Conservation (phyloP, 257 asterid genomes). For the Hygrophila difformis region DNA sequence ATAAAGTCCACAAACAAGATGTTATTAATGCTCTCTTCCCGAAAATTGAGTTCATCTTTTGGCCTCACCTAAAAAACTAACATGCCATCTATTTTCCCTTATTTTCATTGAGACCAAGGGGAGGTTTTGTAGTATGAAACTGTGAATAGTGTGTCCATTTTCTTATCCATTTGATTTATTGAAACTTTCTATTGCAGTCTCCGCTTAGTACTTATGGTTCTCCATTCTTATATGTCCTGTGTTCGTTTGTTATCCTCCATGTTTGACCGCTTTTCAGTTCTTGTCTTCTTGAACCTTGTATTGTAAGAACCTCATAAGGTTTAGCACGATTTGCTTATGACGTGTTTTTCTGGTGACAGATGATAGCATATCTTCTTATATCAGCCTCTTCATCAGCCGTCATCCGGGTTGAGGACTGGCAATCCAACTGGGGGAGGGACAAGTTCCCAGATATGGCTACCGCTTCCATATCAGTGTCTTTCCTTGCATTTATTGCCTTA, state of each 20-base stretch:
- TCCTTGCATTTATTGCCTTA: slow-evolving; percentile 67
- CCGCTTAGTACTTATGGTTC: no score
- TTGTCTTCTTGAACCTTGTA: not conserved
- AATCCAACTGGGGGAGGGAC: slow-evolving; percentile 76
- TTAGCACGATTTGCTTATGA: no score
- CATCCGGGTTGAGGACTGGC: slow-evolving; percentile 70
- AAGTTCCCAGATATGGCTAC: slow-evolving; percentile 77
- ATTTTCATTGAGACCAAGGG: no score
- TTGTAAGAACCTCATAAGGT: no score
- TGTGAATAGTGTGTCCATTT: no score
- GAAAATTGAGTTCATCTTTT: slow-evolving; percentile 1
- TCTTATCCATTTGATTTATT: no score
- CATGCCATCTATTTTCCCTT: no score
- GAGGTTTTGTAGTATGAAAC: slow-evolving; percentile 15
- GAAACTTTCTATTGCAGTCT: no score
- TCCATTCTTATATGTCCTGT: no score
- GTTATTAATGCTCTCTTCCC: not conserved
- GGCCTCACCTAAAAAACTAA: not conserved
- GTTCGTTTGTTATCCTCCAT: no score
- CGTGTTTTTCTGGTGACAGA: slow-evolving; percentile 29
- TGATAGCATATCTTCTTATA: slow-evolving; percentile 71
- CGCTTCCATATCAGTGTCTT: slow-evolving; percentile 61
- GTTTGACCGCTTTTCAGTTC: not conserved
- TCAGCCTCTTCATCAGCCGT: slow-evolving; percentile 93
- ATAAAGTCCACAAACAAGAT: not conserved